Conservation (phyloP, 345 rosid genomes). For the Durio zibethinus region DNA sequence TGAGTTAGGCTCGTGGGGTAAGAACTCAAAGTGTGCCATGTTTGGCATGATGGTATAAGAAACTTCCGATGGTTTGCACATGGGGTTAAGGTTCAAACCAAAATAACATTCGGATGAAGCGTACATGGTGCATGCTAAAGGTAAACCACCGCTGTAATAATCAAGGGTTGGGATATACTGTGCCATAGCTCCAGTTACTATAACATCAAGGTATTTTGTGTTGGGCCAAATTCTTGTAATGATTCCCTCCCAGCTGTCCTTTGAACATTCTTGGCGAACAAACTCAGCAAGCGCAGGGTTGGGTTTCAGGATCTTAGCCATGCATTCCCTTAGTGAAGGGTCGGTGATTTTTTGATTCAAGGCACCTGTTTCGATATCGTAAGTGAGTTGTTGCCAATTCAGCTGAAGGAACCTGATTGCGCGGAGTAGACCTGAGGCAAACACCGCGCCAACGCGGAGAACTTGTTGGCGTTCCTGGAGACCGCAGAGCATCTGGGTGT, state of each 20-base stretch:
- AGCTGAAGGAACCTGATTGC: conserved; percentile 89
- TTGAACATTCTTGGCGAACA: conserved; percentile 43
- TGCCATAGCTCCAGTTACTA: conserved; percentile 96
- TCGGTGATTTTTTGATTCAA: conserved; percentile 51
- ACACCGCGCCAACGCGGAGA: conserved; percentile 86
- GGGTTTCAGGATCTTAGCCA: conserved; percentile 50
- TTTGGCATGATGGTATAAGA: conserved; percentile 91
- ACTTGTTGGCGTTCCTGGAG: conserved; percentile 68
- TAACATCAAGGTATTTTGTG: conserved; percentile 84
- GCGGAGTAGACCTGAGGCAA: conserved; percentile 87
- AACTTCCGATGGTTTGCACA: conserved; percentile 80
- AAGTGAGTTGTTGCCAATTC: conserved; percentile 59
- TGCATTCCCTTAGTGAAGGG: conserved; percentile 39
- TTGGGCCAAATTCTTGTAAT: conserved; percentile 84
- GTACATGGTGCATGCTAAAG: conserved; percentile 91
- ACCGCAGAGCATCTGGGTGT: conserved; percentile 88
- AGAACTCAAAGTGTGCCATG: conserved; percentile 93
- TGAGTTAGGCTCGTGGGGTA: conserved; percentile 51
- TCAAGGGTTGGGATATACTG: conserved; percentile 95
- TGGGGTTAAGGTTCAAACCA: conserved; percentile 83
- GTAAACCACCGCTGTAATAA: conserved; percentile 77
- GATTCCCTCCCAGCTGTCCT: conserved; percentile 69
- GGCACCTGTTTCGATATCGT: conserved; percentile 60
- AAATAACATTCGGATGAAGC: conserved; percentile 96
- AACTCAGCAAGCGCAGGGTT: conserved; percentile 53